Base-by-base conservation (phyloP, 2,329 filamentous ascomycete species). In the Fusarium continuum region DNA sequence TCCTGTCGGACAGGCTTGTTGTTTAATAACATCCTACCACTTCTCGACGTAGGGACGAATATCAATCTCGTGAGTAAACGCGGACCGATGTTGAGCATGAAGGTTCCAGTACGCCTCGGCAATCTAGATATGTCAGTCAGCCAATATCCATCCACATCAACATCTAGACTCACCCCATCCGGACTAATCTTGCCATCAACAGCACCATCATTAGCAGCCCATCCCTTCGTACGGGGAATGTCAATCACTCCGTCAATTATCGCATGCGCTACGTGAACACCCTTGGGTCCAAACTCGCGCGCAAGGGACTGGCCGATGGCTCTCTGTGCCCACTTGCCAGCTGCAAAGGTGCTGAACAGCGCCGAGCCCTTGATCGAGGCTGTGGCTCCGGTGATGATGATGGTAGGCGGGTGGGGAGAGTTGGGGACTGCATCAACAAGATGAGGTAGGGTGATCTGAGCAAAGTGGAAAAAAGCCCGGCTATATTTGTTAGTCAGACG, bases 361-460 rank as follows among this genome's bases (percentile, higher is more conserved):
- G 91, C 87, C 10, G 87, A 89, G 5, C 90, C 91, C 69, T 88
- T 90, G 16, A 94, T 67, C 0, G 89, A 91, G 0, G 92, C 93
- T 0, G 93, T 96, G 0, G 93, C 92, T 26, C 93, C 93, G 0
- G 93, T 96, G 76, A 96, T 91, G 70, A 97, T 89, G 17, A 97
- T 80, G 1, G 90, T 89, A 0, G 92, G 92, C 5, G 92, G 91
- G 71, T 92, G 77, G 2, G 69, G 80, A 0, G 84, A 75, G 36
- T 79, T 77, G 0, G 75, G 74, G 1, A 87, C 83, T 0, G 88
- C 81, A 19, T 87, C 82, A 3, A 93, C 82, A 2, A 96, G 84
- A 2, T 89, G 80, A 0, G 93, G 92, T 1, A 96, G 77, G 1
- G 85, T 80, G 4, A 83, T 81, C 74, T 94, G 88, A 1, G 91